A percentile compares a stretch with the other conserved stretches of the same genome.
Conservation (phyloP, 2,329 filamentous ascomycete genomes). For the Trichoderma semiorbis region DNA sequence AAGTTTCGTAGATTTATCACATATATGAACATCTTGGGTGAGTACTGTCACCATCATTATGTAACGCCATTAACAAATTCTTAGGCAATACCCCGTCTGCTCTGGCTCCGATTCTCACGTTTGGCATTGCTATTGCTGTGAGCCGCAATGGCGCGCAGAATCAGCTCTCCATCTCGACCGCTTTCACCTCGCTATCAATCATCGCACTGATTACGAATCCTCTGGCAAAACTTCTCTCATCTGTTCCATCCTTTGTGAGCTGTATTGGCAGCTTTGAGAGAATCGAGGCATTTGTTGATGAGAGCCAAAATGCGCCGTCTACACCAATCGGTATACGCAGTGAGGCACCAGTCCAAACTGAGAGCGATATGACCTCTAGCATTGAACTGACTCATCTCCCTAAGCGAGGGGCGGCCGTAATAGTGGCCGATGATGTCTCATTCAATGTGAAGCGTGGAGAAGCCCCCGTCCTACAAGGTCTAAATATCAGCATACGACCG, state of each 20-base stretch:
- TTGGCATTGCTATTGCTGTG: slow-evolving; percentile 23
- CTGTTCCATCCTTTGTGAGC: slow-evolving; percentile 24
- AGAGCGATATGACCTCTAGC: not conserved
- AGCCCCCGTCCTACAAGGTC: not conserved
- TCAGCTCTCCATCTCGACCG: slow-evolving; percentile 11
- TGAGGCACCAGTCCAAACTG: not conserved
- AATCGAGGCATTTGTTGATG: slow-evolving; percentile 19
- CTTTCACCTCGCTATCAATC: slow-evolving; percentile 27
- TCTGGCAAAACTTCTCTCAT: slow-evolving; percentile 21
- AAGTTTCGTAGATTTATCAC: slow-evolving; percentile 24
- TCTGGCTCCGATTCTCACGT: slow-evolving; percentile 22
- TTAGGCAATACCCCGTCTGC: slow-evolving; percentile 12
- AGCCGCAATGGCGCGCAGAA: not conserved
- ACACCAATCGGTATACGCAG: not conserved
- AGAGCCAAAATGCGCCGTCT: not conserved
- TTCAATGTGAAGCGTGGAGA: not conserved
- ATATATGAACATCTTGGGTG: slow-evolving; percentile 23
- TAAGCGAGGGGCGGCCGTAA: not conserved
- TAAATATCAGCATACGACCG: not conserved
- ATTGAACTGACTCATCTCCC: not conserved
- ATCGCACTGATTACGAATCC: slow-evolving; percentile 24
- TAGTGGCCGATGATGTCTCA: not conserved
- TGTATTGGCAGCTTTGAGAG: slow-evolving; percentile 26
- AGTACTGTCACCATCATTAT: not conserved
- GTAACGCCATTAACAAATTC: not conserved